Base-by-base conservation (phyloP, 2,329 filamentous ascomycete species). In the Neopestalotiopsis rosae region DNA sequence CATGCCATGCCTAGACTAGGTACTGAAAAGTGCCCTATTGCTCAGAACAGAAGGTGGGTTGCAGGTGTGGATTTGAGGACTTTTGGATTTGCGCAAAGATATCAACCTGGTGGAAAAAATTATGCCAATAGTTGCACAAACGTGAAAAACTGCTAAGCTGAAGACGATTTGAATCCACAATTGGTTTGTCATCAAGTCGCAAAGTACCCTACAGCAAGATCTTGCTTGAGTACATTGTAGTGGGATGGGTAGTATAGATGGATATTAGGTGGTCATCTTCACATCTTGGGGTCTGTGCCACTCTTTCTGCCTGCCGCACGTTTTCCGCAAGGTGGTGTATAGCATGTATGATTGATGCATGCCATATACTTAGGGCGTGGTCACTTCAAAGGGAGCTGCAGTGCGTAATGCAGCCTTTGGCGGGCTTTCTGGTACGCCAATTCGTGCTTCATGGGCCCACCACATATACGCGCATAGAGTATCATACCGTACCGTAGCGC, bases 1-100 rank as follows among this genome's bases (percentile, higher is more conserved):
- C 10, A 10, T 10, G 6, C 17, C 45, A 28, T 3, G 24, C 24
- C 20, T 52, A 52, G 17, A 52, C 20, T 52, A 10, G 17, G 20
- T 17, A 20, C 45, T 52, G 17, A 20, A 40, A 62, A 62, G 59
- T 62, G 59, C 59, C 59, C 32, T 62, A 62, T 40, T 40, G 32
- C 59, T 40, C 59, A 20, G 59, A 40, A 34, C 12, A 62, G 59
- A 62, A 62, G 59, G 59, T 62, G 59, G 59, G 17, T 42, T 62
- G 32, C 32, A 38, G 6, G 34, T 38, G 34, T 38, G n/a, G 13
- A 34, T 12, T 40, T 17, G 59, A 40, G n/a, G n/a, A 14, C 49
- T 17, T 34, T 30, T 59, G n/a, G 24, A 28, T 28, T 28, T 28
- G 24, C 24, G 24, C 30, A 24, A 30, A 24, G 57, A 34, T n/a